A percentile compares a stretch with the other conserved stretches of the same genome.
These are phyloP conservation scores for Stylonectria norvegica DNA, from an alignment of 2,329 filamentous ascomycete genomes.

Conservation along the genomic window DNA sequence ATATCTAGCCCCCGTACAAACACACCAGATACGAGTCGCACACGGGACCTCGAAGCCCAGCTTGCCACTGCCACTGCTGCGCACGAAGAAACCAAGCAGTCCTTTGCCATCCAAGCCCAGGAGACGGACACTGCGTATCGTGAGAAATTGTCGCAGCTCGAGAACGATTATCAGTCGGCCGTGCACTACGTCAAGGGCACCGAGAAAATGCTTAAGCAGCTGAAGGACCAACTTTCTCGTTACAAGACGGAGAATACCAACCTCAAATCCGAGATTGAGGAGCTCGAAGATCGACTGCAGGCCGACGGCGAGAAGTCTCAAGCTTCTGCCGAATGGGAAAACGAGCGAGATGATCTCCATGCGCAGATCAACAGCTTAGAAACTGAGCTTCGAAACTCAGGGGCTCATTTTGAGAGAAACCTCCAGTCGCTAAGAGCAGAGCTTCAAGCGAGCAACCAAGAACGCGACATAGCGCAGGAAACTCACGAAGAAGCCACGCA, in stretches of 20 bases:
- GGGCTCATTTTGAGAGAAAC: constrained; percentile 67
- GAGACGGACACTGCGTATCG: constrained; percentile 87
- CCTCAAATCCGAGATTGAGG: constrained; percentile 76
- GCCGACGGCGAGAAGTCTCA: constrained; percentile 34
- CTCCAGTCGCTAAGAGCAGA: constrained; percentile 67
- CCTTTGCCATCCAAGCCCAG: constrained; percentile 74
- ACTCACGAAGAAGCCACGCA: constrained; percentile 51
- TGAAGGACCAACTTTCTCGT: constrained; percentile 93
- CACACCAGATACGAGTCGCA: constrained; percentile 75
- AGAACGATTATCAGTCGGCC: constrained; percentile 96
- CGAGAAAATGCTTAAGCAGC: constrained; percentile 97
- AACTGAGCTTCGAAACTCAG: constrained; percentile 62
- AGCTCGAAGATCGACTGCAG: constrained; percentile 54
- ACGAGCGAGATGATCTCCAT: constrained; percentile 66
- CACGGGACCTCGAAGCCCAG: constrained; percentile 85
- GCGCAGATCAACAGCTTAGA: constrained; percentile 68
- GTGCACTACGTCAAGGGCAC: constrained; percentile 98
- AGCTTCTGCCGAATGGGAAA: constrained; percentile 65
- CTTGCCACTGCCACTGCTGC: constrained; percentile 71
- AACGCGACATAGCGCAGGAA: constrained; percentile 65
- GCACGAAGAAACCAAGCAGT: constrained; percentile 79
- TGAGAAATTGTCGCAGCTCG: constrained; percentile 88
- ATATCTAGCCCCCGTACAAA: constrained; percentile 67
- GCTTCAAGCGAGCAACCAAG: constrained; percentile 59
- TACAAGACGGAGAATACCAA: constrained; percentile 85